Conservation (phyloP, 108 stramenopile species). For the Stephanodiscus minutulus region DNA sequence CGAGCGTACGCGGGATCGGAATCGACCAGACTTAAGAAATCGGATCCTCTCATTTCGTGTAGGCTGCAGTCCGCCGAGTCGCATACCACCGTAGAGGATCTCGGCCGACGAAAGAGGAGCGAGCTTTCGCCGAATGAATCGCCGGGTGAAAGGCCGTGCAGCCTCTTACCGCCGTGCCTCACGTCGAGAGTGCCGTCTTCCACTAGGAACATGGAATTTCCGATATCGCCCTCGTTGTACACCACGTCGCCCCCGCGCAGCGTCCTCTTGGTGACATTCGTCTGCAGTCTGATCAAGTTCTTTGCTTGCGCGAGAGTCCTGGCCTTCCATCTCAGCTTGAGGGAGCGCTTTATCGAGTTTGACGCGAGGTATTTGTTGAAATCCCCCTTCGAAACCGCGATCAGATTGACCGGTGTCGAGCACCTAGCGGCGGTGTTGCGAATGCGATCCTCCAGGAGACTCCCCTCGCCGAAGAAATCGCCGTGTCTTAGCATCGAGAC, state of each 20-base stretch:
- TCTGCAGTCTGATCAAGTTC: constrained; percentile 65
- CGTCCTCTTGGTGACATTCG: constrained; percentile 48
- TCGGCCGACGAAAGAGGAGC: constrained; percentile 58
- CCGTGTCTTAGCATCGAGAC: constrained; percentile 68
- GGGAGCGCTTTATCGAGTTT: constrained; percentile 39
- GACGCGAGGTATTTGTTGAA: constrained; percentile 66
- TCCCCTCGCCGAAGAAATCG: constrained; percentile 86
- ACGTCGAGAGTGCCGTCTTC: constrained; percentile 66
- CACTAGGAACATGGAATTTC: constrained; percentile 69
- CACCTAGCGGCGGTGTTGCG: constrained; percentile 71
- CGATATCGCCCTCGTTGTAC: constrained; percentile 70
- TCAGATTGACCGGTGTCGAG: constrained; percentile 75
- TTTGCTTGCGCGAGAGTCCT: constrained; percentile 64
- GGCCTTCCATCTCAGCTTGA: constrained; percentile 64
- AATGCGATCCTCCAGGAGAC: constrained; percentile 55
- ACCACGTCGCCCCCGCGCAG: constrained; percentile 68
- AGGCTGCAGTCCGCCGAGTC: constrained; percentile 55
- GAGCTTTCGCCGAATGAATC: constrained; percentile 81
- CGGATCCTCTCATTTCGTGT: constrained; percentile 67
- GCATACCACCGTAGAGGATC: constrained; percentile 72
- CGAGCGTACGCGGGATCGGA: constrained; percentile 48
- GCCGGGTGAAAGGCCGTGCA: constrained; percentile 59
- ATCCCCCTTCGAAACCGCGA: constrained; percentile 67
- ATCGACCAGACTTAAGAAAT: constrained; percentile 65
- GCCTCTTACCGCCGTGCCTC: constrained; percentile 40